phyloP scores from a whole-genome alignment of 345 rosid species.

The Lepidium didymum region DNA sequence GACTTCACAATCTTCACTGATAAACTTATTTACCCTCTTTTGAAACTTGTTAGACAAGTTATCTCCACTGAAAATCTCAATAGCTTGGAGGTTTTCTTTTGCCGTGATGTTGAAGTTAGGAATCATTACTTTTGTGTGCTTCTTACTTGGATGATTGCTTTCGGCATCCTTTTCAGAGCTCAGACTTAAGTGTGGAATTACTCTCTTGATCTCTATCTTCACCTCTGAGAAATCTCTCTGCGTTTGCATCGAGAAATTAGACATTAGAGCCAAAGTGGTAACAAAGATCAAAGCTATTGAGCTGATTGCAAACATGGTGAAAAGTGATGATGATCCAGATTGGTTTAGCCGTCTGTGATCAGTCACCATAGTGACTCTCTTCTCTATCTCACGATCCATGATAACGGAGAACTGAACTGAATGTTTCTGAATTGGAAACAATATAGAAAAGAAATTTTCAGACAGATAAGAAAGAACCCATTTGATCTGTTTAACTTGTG shows the following conservation, averaged over 20 bases:
- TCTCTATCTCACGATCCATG: constrained; percentile 14
- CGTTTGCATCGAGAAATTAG: constrained; percentile 19
- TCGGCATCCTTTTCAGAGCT: constrained; percentile 22
- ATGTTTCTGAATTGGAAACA: neutral
- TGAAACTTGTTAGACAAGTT: constrained; percentile 39
- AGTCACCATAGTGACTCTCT: neutral
- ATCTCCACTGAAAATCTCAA: constrained; percentile 37
- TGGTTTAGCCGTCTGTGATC: constrained; percentile 18
- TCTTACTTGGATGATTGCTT: neutral
- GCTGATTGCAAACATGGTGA: constrained; percentile 9
- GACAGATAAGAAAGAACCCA: neutral
- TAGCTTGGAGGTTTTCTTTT: constrained; percentile 34
- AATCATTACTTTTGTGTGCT: constrained; percentile 8
- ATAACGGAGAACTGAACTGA: neutral
- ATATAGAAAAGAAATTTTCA: neutral
- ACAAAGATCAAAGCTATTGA: constrained; percentile 2
- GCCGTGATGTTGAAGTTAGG: constrained; percentile 29
- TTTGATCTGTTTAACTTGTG: constrained; percentile 5
- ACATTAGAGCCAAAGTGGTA: constrained; percentile 10
- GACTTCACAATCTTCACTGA: constrained; percentile 35
- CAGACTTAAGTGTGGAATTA: constrained; percentile 14
- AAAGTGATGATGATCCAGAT: constrained; percentile 14
- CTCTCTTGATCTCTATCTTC: constrained; percentile 18
- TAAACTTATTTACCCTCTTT: constrained; percentile 37
- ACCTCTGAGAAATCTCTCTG: constrained; percentile 14